Base-by-base conservation (phyloP, 352 stramenopile species). In the Pythium dissotocum region DNA sequence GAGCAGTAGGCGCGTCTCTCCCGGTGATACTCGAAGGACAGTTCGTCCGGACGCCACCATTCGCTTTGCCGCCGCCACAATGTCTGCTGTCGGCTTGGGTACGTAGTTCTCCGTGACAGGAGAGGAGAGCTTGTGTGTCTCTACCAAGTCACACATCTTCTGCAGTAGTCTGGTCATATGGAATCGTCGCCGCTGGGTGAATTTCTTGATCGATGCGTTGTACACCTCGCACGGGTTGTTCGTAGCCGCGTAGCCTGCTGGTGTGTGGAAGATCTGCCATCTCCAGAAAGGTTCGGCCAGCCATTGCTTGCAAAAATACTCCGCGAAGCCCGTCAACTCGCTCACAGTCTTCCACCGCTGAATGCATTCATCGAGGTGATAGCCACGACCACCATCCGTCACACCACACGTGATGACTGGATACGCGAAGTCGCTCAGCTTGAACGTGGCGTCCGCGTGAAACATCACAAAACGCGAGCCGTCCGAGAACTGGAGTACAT, bases 171-270 rank as follows among this genome's bases (percentile, higher is more conserved):
- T 48, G 9, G 64, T 65, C 64, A 70, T 70, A 46, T 70, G 64
- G 18, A 38, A 56, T 5, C 57, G 44, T 13, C 38, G 4, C 4
- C 48, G 46, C 6, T 24, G 40, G 0, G 48, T 65, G 58, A 42
- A 71, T 28, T 36, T 61, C 59, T 72, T 72, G 53, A 72, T 63
- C 0, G 9, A 44, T 8, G 66, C n/a, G 53, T 72, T 61, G 54
- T 58, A 72, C 24, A 68, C 66, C 33, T 72, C 66, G 26, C 59
- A 59, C 4, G 66, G 66, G 28, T 68, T 72, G 55, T 68, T 72
- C 14, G 66, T 72, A 4, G 60, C 38, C 0, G 66, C 54, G 30
- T 57, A 72, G 12, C 59, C 42, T 8, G 21, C 24, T 14, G 59
- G 66, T 4, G 59, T 49, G 33, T 72, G 65, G 26, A 68, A 72